phyloP scores from a whole-genome alignment of 768 basidiomycete species.

The Rhizopogon sp. region DNA sequence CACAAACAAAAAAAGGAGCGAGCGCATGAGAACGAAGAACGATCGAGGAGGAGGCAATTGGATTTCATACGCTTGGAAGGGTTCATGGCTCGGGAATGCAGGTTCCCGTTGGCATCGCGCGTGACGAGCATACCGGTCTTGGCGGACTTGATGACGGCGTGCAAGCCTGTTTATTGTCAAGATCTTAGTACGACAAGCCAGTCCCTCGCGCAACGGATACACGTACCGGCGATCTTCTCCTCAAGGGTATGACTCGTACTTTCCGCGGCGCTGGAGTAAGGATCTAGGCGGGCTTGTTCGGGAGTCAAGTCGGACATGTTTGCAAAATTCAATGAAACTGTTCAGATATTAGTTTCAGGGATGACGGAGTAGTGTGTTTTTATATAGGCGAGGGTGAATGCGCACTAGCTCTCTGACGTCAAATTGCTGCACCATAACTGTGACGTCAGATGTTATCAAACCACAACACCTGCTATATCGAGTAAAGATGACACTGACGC shows the following conservation, averaged over 20 bases:
- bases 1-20: background rate
- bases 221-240: conserved; percentile 63
- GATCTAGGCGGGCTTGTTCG: conserved; percentile 50
- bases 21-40: background rate
- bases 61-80: conserved; percentile 54
- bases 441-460: background rate
- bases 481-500: background rate
- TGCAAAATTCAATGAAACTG: conserved; percentile 10
- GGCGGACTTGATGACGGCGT: conserved; percentile 56
- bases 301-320: conserved; percentile 8
- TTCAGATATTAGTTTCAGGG: background rate
- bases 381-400: conserved; percentile 1
- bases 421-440: background rate
- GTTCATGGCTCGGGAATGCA: conserved; percentile 82
- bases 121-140: conserved; percentile 78
- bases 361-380: background rate
- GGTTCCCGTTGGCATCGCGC: conserved; percentile 54
- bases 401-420: background rate
- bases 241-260: conserved; percentile 50
- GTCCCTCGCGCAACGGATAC: background rate
- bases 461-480: background rate
- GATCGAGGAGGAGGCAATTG: background rate
- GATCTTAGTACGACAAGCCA: background rate
- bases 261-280: conserved; percentile 65
- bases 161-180: conserved; percentile 40